A percentile compares a stretch with the other conserved stretches of the same genome.
Conservation (phyloP, 257 asterid species). For the Jacaranda mimosifolia region DNA sequence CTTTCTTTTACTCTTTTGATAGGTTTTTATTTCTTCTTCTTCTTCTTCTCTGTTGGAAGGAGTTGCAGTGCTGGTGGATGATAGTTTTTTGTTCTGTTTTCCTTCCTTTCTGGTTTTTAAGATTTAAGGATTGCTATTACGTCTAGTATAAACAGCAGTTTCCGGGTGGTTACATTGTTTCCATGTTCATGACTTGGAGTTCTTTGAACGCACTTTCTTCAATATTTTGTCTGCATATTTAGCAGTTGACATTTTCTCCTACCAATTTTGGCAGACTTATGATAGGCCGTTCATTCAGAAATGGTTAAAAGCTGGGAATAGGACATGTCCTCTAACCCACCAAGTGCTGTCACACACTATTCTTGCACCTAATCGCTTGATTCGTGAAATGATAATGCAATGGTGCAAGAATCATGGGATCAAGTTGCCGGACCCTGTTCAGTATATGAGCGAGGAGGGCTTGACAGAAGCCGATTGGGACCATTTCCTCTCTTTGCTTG, state of each 20-base stretch:
- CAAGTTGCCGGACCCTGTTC: constrained; percentile 58
- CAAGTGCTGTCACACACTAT: constrained; percentile 82
- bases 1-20: not conserved
- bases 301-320: constrained; percentile 84
- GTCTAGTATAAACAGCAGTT: not conserved
- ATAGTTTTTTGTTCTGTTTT: not conserved
- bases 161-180: constrained; percentile 10
- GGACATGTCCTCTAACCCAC: constrained; percentile 86
- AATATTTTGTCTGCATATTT: constrained; percentile 18
- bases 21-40: not conserved
- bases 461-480: constrained; percentile 68
- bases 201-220: not conserved
- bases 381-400: constrained; percentile 67
- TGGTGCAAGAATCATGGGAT: constrained; percentile 82
- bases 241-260: constrained; percentile 15
- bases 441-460: constrained; percentile 54
- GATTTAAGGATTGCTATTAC: not conserved
- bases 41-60: not conserved
- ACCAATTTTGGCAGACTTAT: constrained; percentile 70
- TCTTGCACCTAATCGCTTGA: constrained; percentile 80
- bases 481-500: constrained; percentile 63
- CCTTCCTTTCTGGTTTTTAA: not conserved
- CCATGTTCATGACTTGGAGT: constrained; percentile 7
- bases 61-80: not conserved
- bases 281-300: constrained; percentile 84